Conservation (phyloP, 345 rosid species). For the Acer saccharum region DNA sequence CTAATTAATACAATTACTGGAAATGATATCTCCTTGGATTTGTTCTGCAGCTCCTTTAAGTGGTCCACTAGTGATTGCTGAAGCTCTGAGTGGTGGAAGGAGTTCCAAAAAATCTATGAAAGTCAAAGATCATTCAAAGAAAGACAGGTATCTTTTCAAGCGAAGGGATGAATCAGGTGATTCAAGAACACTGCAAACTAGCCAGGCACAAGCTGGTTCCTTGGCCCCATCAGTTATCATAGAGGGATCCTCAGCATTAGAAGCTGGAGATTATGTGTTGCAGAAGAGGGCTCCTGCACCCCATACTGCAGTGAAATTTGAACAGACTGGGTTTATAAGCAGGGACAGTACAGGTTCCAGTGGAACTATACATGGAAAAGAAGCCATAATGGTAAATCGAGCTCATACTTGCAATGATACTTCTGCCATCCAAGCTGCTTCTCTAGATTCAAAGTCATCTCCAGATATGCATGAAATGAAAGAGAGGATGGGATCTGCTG, state of each 20-base stretch:
- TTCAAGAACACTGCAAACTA: conserved; percentile 29
- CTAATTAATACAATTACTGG: neutral
- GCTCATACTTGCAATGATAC: conserved; percentile 15
- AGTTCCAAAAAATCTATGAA: conserved; percentile 61
- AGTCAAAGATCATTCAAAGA: conserved; percentile 76
- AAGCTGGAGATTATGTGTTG: conserved; percentile 63
- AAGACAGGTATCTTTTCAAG: conserved; percentile 80
- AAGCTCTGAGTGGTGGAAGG: conserved; percentile 66
- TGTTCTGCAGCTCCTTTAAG: conserved; percentile 81
- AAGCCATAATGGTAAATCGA: conserved; percentile 25
- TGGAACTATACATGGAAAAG: conserved; percentile 39
- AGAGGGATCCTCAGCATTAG: conserved; percentile 45
- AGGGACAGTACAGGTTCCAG: conserved; percentile 36
- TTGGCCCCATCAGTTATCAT: conserved; percentile 30
- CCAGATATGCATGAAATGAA: conserved; percentile 29
- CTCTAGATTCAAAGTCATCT: conserved; percentile 34
- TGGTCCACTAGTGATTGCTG: conserved; percentile 94
- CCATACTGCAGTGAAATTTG: conserved; percentile 39
- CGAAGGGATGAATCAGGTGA: conserved; percentile 69
- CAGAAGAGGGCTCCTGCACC: conserved; percentile 60
- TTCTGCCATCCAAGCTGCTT: conserved; percentile 2
- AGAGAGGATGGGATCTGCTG: conserved; percentile 27
- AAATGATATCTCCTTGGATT: neutral
- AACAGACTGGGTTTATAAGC: conserved; percentile 36
- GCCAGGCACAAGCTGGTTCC: conserved; percentile 44